Base-by-base conservation (phyloP, 257 asterid species). In the Osmanthus fragrans region DNA sequence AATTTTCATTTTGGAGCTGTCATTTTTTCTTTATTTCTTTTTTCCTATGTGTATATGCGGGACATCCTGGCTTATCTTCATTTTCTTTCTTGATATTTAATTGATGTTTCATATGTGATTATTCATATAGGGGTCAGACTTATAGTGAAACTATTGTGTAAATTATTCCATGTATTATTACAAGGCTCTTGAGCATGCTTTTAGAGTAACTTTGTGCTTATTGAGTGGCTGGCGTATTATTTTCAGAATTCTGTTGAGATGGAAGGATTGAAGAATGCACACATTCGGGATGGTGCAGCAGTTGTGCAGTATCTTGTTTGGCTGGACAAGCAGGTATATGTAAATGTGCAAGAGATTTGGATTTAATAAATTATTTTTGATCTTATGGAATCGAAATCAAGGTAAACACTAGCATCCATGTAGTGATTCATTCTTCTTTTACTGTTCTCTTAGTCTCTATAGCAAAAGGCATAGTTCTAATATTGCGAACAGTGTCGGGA, bases 281-380 rank as follows among this genome's bases (percentile, higher is more conserved):
- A 95, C 83, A 83, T 93, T 76, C 90, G 97, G 39, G 99, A 95
- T 82, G 99, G 99, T 49, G 97, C 98, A 58, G 99, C 98, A 70
- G 98, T 95, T 66, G 98, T 95, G 82, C 98, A 95, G 72, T 95
- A 89, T 86, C 92, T 93, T 79, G 90, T 72, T 74, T 95, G 99
- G 99, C 85, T 95, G 82, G 98, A 95, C 87, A 81, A 85, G 80
- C 96, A 95, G 98, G 97, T 93, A 74, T 27, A 78, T 39, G 18
- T 67, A 39, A 69, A 58, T 63, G 67, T 76, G 21, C 42, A 40
- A 58, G 60, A 67, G 65, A 63, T 69, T 73, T 63, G 60, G 32
- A 70, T 70, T 40, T 36, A 32, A 42, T 76, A 58, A 18, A 32
- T 58, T 47, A 45, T 64, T 10, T 42, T 33, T 30, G 60, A 54